A percentile compares a stretch with the other conserved stretches of the same genome.
phyloP scores from a whole-genome alignment of 768 basidiomycete genomes.

The Collybiopsis confluens region DNA sequence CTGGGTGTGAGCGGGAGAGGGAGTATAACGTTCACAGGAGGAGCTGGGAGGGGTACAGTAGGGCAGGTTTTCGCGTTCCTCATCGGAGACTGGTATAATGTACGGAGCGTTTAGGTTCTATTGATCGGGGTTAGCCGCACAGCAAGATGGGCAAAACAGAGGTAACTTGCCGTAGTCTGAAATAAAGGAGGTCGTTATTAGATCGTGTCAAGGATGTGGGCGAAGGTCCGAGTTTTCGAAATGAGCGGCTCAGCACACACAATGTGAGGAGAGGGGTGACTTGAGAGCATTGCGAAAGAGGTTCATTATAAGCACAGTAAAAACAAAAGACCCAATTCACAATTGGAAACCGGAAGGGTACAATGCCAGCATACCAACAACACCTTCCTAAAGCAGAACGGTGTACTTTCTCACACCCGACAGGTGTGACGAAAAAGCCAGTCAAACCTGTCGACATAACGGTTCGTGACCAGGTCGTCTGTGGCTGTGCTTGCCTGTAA shows the following conservation, averaged over 20 bases:
- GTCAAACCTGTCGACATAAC: too few species aligned
- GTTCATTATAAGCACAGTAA: slow-evolving; percentile 2
- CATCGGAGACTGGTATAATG: background rate
- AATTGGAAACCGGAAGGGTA: background rate
- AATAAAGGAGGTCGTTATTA: slow-evolving; percentile 1
- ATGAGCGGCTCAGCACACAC: slow-evolving; percentile 5
- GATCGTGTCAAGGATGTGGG: background rate
- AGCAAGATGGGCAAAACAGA: background rate
- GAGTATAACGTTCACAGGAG: background rate
- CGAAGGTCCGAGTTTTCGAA: background rate
- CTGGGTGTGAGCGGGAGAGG: slow-evolving; percentile 1
- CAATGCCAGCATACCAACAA: slow-evolving; percentile 5
- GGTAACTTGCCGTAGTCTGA: slow-evolving; percentile 5
- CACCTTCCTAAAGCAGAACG: slow-evolving; percentile 8
- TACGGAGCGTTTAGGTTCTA: background rate
- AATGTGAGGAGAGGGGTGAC: background rate
- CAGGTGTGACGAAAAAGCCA: too few species aligned
- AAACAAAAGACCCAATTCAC: slow-evolving; percentile 4
- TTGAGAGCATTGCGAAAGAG: background rate
- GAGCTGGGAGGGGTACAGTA: background rate
- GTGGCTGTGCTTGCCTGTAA: too few species aligned
- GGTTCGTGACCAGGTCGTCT: too few species aligned
- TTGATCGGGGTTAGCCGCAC: background rate
- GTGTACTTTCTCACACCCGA: too few species aligned
- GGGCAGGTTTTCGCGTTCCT: background rate